Evolutionary conservation across 2,329 filamentous ascomycete species (phyloP), one percentile per base, ranked within the genome.

Genomic region (Alternaria sp.): DNA sequence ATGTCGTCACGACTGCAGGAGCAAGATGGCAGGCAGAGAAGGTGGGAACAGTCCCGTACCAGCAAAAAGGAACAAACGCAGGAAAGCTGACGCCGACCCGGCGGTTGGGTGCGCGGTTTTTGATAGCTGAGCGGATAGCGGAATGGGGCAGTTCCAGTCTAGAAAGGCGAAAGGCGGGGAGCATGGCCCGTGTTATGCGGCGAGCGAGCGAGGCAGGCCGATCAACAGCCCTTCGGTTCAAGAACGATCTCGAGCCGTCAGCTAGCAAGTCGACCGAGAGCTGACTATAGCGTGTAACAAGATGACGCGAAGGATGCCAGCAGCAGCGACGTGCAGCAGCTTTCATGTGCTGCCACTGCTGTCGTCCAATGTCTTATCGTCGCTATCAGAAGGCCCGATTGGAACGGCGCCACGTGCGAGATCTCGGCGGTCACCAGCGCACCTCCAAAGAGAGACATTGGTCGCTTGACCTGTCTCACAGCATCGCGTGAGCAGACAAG

Each of bases 51-150:
- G 57, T n/a, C 39, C 38, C 43, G 49, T 44, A 38, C 34, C 39
- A 54, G 39, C 54, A 26, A 55, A 49, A 43, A 59, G 59, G 39
- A 48, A 43, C n/a, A 53, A 58, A 59, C 30, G 48, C 22, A 28
- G 54, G 54, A 46, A 52, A 62, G 28, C 60, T 57, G 58, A 62
- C 46, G 61, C 54, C 42, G 57, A 68, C 66, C 67, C 53, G 62
- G 66, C 58, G 63, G 61, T 59, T 69, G 69, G 69, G 62, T 71
- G 69, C 62, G 69, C 66, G 66, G 59, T 65, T 68, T 71, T 68
- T 64, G 62, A 64, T 61, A 55, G 61, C 30, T 54, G 54, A 60
- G 61, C 61, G 59, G 57, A 53, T 38, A 36, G 58, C 54, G 58
- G 54, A 18, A 61, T 39, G 51, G 26, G 34, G 30, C 47, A 51